A percentile compares a stretch with the other conserved stretches of the same genome.
Conservation (phyloP, 257 asterid species). For the Solanum sitiens region DNA sequence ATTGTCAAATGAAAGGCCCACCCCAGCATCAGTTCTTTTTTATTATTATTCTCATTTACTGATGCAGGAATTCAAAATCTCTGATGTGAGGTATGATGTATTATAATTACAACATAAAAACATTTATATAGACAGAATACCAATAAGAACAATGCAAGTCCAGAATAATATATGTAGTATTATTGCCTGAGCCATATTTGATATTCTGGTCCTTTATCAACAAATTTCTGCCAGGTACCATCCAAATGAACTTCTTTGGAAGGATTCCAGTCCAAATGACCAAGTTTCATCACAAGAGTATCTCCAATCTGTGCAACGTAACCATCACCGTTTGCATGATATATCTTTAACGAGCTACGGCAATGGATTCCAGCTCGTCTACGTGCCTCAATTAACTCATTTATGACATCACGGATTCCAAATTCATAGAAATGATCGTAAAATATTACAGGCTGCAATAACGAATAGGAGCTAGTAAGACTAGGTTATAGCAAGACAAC, state of each 20-base stretch:
- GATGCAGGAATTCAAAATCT: background rate
- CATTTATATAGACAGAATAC: slow-evolving; percentile 3
- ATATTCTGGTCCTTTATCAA: slow-evolving; percentile 28
- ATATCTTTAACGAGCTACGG: slow-evolving; percentile 25
- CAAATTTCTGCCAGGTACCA: slow-evolving; percentile 31
- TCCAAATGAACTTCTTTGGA: slow-evolving; percentile 30
- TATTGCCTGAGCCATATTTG: slow-evolving; percentile 32
- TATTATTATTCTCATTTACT: background rate
- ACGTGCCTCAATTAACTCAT: slow-evolving; percentile 29
- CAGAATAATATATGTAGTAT: background rate
- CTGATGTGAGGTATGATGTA: background rate
- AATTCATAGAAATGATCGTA: slow-evolving; percentile 32
- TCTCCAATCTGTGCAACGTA: slow-evolving; percentile 31
- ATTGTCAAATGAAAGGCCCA: no score
- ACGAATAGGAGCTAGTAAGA: background rate
- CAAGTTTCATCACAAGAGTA: slow-evolving; percentile 25
- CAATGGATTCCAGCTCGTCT: slow-evolving; percentile 28
- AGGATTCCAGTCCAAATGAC: slow-evolving; percentile 32
- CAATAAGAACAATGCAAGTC: background rate
- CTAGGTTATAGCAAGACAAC: background rate
- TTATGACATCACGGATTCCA: slow-evolving; percentile 25
- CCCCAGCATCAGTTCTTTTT: no score
- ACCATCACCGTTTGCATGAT: slow-evolving; percentile 28
- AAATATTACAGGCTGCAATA: slow-evolving; percentile 22
- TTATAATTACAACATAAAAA: background rate